Percentiles rank a stretch among this genome's conserved stretches.
Conservation (phyloP, 352 stramenopile genomes). For the Achlya hypogyna region DNA sequence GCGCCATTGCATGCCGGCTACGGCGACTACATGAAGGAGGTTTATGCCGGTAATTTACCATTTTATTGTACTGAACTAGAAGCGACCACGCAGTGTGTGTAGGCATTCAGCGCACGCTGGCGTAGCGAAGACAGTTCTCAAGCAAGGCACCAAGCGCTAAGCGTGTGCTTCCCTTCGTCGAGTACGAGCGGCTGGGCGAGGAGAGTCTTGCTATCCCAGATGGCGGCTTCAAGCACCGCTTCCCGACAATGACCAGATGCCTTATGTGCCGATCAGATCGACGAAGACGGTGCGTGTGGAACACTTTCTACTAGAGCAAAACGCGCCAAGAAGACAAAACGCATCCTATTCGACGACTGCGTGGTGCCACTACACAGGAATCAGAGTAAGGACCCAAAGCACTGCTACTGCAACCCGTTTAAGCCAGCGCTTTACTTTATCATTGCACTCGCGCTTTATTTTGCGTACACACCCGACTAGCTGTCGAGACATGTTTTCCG, state of each 20-base stretch:
- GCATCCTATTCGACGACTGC: background rate
- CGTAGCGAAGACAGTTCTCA: background rate
- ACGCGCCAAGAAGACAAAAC: background rate
- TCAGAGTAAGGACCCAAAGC: background rate
- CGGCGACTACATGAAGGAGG: background rate
- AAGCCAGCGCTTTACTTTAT: background rate
- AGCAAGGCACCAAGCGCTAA: background rate
- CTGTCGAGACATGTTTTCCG: too few species aligned
- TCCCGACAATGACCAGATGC: background rate
- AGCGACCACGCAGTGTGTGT: background rate
- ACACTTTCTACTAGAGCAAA: background rate
- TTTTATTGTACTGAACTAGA: too few species aligned
- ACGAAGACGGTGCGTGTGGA: background rate
- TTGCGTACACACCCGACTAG: background rate
- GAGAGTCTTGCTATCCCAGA: background rate
- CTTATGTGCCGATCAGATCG: slow-evolving; percentile 5
- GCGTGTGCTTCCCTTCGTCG: background rate
- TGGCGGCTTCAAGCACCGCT: slow-evolving; percentile 3
- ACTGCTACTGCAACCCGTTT: background rate
- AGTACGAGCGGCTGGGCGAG: background rate
- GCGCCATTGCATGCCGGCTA: background rate
- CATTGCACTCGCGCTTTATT: background rate
- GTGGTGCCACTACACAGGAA: background rate
- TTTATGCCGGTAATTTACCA: background rate
- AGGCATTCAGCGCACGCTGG: background rate